A percentile compares a stretch with the other conserved stretches of the same genome.
Evolutionary conservation across 148 eudicot species (phyloP).

Genomic region (Oxyria digyna): DNA sequence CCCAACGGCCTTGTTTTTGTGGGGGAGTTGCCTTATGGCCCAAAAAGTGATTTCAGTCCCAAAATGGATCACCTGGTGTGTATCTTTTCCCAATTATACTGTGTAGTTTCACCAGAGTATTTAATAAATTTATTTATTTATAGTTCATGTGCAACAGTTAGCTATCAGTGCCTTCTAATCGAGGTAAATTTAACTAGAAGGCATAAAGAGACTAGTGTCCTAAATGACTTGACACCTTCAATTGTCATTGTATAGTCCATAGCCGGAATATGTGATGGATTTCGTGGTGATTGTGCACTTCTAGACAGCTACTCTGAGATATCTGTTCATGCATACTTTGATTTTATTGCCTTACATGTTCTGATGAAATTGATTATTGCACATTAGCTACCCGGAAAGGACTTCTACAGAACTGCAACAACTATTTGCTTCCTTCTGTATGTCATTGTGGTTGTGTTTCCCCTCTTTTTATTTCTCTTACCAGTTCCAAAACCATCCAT

Average conservation of each 20-base stretch:
- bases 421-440: background rate
- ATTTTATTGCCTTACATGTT: background rate
- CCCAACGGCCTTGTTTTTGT: slow-evolving; percentile 81
- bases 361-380: background rate
- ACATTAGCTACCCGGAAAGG: background rate
- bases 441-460: background rate
- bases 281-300: background rate
- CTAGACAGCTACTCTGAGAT: background rate
- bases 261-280: background rate
- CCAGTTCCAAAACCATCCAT: background rate
- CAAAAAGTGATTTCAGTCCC: slow-evolving; percentile 59
- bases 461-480: background rate
- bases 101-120: background rate
- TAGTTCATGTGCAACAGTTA: background rate
- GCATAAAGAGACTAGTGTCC: too few relatives aligned
- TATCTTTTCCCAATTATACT: background rate
- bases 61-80: slow-evolving; percentile 99
- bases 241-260: background rate
- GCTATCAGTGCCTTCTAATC: background rate
- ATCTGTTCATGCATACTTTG: background rate
- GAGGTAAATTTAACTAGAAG: background rate
- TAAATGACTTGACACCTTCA: background rate
- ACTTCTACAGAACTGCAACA: background rate
- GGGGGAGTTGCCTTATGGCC: slow-evolving; percentile 86
- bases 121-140: background rate